Percentiles rank a stretch among this genome's conserved stretches.
phyloP scores from a whole-genome alignment of 306 rosid species.

The Luffa acutangula region DNA sequence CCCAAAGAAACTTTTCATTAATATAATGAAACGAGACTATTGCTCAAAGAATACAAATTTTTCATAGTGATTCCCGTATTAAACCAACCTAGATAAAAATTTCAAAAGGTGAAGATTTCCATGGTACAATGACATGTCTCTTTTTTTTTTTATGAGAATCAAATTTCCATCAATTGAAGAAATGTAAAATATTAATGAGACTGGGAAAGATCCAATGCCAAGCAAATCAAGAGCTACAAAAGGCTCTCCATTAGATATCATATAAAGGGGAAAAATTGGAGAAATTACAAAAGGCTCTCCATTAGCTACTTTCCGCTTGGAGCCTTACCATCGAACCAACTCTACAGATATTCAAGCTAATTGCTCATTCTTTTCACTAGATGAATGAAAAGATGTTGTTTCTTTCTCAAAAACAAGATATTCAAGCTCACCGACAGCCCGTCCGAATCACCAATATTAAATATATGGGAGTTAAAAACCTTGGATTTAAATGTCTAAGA shows the following conservation, averaged over 20 bases:
- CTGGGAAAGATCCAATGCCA: neutral
- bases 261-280: neutral
- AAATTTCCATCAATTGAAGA: neutral
- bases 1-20: too few species aligned
- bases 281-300: neutral
- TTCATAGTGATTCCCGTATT: neutral
- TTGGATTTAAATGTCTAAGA: too few species aligned
- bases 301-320: too few species aligned
- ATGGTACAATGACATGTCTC: neutral
- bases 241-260: neutral
- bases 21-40: too few species aligned
- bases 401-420: neutral
- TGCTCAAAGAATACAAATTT: too few species aligned
- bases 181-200: neutral
- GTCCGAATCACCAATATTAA: too few species aligned
- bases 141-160: neutral
- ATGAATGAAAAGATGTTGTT: neutral
- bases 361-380: neutral
- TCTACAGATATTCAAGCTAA: neutral
- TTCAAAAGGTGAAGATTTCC: neutral
- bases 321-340: neutral
- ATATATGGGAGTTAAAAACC: too few species aligned
- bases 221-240: neutral
- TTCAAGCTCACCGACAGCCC: neutral
- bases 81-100: neutral